Percentiles rank a stretch among this genome's conserved stretches.
These are phyloP conservation scores for Talaromyces sp. DNA, from an alignment of 2,329 filamentous ascomycete genomes.

Conservation along the genomic window DNA sequence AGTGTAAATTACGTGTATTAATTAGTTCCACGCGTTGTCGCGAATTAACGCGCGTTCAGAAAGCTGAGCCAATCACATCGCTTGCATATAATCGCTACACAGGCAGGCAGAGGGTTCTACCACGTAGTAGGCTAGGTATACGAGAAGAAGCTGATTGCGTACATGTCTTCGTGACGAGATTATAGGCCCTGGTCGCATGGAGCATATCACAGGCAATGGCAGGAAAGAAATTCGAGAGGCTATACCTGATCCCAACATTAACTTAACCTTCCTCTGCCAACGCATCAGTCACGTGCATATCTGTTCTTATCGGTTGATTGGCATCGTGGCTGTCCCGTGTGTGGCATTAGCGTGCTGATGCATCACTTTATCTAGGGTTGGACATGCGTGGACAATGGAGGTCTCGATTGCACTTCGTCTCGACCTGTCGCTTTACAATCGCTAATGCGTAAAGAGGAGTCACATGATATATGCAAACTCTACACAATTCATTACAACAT, in stretches of 20 bases:
- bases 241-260: neutral
- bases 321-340: neutral
- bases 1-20: conserved; percentile 1
- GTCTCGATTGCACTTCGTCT: neutral
- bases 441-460: neutral
- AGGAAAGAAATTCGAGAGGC: neutral
- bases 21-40: conserved; percentile 5
- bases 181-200: neutral
- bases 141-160: neutral
- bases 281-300: conserved; percentile 11
- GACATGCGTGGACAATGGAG: neutral
- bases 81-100: neutral
- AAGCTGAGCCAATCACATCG: neutral
- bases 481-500: neutral
- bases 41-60: neutral
- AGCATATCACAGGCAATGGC: neutral
- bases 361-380: neutral
- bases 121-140: neutral
- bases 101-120: neutral
- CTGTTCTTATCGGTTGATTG: neutral
- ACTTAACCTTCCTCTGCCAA: neutral
- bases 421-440: neutral
- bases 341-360: neutral
- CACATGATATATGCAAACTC: neutral
- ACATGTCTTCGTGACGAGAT: neutral